Percentiles rank a stretch among this genome's conserved stretches.
Evolutionary conservation across 768 basidiomycete genomes (phyloP).

Genomic region (Kondoa malvinella): DNA sequence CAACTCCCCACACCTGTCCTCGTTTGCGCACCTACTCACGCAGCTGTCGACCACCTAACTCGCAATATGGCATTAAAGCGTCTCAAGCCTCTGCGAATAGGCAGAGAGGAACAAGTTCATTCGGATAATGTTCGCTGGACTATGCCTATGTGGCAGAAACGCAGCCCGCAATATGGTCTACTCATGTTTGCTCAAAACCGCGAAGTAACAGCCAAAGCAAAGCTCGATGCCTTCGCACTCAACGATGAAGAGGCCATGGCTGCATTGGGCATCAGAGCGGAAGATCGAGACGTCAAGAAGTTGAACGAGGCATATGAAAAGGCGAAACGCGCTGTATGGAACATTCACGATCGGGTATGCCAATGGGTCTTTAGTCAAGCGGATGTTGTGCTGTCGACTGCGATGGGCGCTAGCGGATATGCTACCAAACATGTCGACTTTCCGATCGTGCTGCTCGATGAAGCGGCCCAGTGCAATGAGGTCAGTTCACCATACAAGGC

Average conservation of each 20-base stretch:
- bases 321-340: neutral
- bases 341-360: neutral
- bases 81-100: constrained; percentile 60
- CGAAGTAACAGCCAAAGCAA: neutral
- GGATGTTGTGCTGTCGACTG: neutral
- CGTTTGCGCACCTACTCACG: constrained; percentile 87
- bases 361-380: neutral
- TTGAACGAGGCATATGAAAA: neutral
- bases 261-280: neutral
- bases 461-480: constrained; percentile 92
- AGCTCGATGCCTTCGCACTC: neutral
- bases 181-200: neutral
- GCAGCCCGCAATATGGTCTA: neutral
- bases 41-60: constrained; percentile 77
- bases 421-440: constrained; percentile 45
- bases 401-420: neutral
- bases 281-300: neutral
- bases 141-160: neutral
- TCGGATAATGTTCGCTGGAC: constrained; percentile 29
- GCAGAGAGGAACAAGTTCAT: constrained; percentile 46
- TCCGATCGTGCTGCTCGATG: constrained; percentile 82
- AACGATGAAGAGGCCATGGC: neutral
- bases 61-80: constrained; percentile 47
- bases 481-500: neutral
- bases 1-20: constrained; percentile 66